Conservation (phyloP, 495 filamentous ascomycete species). For the Neurospora sp. region DNA sequence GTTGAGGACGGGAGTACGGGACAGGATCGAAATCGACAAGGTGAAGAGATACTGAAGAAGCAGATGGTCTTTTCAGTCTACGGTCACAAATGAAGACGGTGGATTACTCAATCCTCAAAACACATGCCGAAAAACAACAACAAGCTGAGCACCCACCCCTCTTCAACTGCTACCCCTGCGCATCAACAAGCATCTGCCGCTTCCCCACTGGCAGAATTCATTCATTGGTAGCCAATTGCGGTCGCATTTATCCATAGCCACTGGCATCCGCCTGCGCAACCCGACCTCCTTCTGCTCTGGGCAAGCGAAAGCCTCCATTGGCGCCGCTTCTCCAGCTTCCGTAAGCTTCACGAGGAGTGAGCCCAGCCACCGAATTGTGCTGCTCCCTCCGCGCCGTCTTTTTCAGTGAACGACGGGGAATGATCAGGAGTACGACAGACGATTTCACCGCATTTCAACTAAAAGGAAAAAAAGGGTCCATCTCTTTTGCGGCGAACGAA, state of each 20-base stretch:
- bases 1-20: neutral
- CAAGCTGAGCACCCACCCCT: neutral
- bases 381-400: neutral
- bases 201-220: neutral
- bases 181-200: neutral
- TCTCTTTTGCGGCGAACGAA: neutral
- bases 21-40: neutral
- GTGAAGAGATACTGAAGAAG: neutral
- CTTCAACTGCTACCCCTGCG: neutral
- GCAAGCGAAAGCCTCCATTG: neutral
- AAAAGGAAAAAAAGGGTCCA: neutral
- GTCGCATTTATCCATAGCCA: neutral
- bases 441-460: neutral
- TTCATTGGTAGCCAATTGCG: neutral
- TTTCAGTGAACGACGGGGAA: too few relatives aligned
- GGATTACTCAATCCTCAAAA: neutral
- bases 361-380: neutral
- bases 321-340: neutral
- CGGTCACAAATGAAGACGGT: neutral
- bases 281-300: neutral
- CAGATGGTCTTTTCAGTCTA: neutral
- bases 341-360: neutral
- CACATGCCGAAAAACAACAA: neutral
- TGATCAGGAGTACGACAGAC: neutral
- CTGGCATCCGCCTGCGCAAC: neutral